These are phyloP conservation scores for Mucor lusitanicus DNA, from an alignment of 371 early-diverging fungal species.

Conservation along the genomic window DNA sequence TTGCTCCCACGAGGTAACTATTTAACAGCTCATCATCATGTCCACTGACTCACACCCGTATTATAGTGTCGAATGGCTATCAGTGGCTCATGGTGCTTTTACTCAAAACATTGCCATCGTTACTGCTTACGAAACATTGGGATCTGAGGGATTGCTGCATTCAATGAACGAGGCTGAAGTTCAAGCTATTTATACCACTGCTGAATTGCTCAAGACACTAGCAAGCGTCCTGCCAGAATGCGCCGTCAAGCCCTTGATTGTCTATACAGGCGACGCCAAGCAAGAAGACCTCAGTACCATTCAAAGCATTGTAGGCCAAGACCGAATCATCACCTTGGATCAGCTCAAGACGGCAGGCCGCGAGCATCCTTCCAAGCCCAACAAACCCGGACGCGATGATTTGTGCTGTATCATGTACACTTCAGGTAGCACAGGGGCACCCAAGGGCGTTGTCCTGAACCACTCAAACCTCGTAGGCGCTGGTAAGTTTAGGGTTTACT, in stretches of 20 bases:
- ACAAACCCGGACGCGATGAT: slow-evolving; percentile 60
- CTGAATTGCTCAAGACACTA: slow-evolving; percentile 61
- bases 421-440: slow-evolving; percentile 84
- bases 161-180: slow-evolving; percentile 65
- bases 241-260: slow-evolving; percentile 48
- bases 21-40: neutral
- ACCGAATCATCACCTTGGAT: slow-evolving; percentile 60
- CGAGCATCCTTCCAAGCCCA: slow-evolving; percentile 74
- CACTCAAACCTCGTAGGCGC: slow-evolving; percentile 64
- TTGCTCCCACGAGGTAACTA: slow-evolving; percentile 70
- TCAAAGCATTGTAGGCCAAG: slow-evolving; percentile 16
- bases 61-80: slow-evolving; percentile 72
- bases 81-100: slow-evolving; percentile 69
- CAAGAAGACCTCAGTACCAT: slow-evolving; percentile 25
- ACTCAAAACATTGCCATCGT: slow-evolving; percentile 77
- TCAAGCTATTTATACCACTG: slow-evolving; percentile 60
- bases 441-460: slow-evolving; percentile 62
- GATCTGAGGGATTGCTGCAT: slow-evolving; percentile 68
- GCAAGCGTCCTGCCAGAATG: slow-evolving; percentile 66
- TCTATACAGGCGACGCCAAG: slow-evolving; percentile 43
- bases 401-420: slow-evolving; percentile 95
- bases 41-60: neutral
- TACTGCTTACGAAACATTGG: slow-evolving; percentile 90
- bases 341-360: slow-evolving; percentile 79
- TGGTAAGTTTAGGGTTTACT: slow-evolving; percentile 22